phyloP scores from a whole-genome alignment of 2,329 filamentous ascomycete genomes.

The Passalora sequoiae region DNA sequence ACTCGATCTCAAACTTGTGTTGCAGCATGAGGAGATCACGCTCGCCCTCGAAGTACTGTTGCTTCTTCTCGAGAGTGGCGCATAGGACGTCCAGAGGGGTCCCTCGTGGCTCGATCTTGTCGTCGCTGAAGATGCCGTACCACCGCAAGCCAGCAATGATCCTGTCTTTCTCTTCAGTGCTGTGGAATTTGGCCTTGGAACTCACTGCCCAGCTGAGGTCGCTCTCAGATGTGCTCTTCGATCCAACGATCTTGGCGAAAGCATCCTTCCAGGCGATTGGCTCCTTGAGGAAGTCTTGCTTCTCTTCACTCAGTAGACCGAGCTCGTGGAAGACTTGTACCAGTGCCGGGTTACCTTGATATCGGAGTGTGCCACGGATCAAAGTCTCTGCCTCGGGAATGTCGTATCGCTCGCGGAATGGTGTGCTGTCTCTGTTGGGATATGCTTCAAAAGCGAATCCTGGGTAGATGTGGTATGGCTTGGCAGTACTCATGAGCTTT shows the following conservation, averaged over 20 bases:
- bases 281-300: constrained; percentile 58
- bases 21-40: constrained; percentile 76
- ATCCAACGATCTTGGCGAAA: constrained; percentile 69
- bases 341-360: constrained; percentile 86
- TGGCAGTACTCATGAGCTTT: constrained; percentile 72
- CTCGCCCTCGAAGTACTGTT: constrained; percentile 78
- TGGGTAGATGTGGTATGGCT: constrained; percentile 86
- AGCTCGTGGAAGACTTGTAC: constrained; percentile 82
- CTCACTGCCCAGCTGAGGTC: constrained; percentile 64
- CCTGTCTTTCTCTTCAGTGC: constrained; percentile 62
- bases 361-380: constrained; percentile 77
- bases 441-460: constrained; percentile 88
- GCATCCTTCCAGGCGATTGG: constrained; percentile 76
- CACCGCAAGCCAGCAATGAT: constrained; percentile 69
- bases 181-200: constrained; percentile 68
- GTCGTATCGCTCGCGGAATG: constrained; percentile 81
- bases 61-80: constrained; percentile 83
- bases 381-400: constrained; percentile 90
- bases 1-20: constrained; percentile 79
- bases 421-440: constrained; percentile 84
- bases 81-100: constrained; percentile 90
- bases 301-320: constrained; percentile 74
- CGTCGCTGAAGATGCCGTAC: constrained; percentile 63
- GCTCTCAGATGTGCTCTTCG: constrained; percentile 58
- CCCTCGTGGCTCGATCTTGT: constrained; percentile 63